Percentiles rank a stretch among this genome's conserved stretches.
Evolutionary conservation across 2,329 filamentous ascomycete genomes (phyloP).

Genomic region (Exserohilum rostratum): DNA sequence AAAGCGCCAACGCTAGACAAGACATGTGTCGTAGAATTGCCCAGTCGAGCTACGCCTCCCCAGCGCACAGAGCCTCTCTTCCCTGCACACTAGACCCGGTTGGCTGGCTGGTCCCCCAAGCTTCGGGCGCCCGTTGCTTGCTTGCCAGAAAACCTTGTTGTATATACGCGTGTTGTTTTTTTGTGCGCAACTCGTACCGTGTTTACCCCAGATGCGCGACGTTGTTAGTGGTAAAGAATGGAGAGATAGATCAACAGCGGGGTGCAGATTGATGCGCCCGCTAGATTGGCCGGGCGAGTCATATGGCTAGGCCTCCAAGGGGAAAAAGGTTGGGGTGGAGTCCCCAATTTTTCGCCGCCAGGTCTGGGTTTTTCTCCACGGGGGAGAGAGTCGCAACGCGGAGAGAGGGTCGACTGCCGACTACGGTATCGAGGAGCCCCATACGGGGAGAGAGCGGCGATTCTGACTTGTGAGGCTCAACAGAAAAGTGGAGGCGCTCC

Average conservation of each 20-base stretch:
- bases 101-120: constrained; percentile 6
- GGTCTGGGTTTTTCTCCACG: constrained; percentile 24
- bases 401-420: constrained; percentile 16
- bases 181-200: too few relatives aligned
- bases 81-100: background rate
- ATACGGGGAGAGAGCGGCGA: constrained; percentile 17
- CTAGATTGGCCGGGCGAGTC: background rate
- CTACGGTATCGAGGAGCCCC: constrained; percentile 22
- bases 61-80: background rate
- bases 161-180: too few relatives aligned
- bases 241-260: too few relatives aligned
- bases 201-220: too few relatives aligned
- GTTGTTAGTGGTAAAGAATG: background rate
- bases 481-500: constrained; percentile 24
- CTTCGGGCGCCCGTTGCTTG: constrained; percentile 5
- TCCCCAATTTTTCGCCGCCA: constrained; percentile 11
- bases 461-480: constrained; percentile 34
- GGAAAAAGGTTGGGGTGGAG: background rate
- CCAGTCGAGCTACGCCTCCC: constrained; percentile 7
- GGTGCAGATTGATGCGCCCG: background rate
- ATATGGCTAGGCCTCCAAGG: background rate
- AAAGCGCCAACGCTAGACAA: constrained; percentile 12
- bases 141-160: too few relatives aligned
- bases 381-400: constrained; percentile 27
- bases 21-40: constrained; percentile 4